Base-by-base conservation (phyloP, 371 early-diverging fungal species). In the Mortierella sp. region DNA sequence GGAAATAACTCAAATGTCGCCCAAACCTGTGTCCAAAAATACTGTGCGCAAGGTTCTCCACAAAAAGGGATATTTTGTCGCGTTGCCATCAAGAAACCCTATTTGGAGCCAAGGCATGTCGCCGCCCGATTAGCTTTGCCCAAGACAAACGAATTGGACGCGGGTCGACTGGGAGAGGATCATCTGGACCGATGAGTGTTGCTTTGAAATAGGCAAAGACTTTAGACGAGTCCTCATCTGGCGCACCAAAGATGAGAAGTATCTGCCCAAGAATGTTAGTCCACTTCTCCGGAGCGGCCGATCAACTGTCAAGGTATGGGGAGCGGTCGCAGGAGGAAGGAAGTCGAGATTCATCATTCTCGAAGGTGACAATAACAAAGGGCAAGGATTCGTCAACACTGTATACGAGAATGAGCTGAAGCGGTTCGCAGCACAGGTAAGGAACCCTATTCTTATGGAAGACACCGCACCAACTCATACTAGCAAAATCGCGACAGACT, bases 171-270 rank as follows among this genome's bases (percentile, higher is more conserved):
- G 64, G 64, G 53, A 64, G 23, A 64, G 37, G 22, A 26, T 35
- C n/a, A 22, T 53, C 22, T 64, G 64, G 35, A 64, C 35, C 51
- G 64, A 63, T 34, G 53, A 63, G 53, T 63, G 51, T 47, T n/a
- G 63, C 53, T 63, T 63, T 51, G 53, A 53, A 63, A 63, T 63
- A 47, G 53, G 64, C 37, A 64, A 64, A 54, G 42, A 26, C 28
- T 55, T 37, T 19, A 22, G 40, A 54, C 51, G 28, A 15, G 55
- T 37, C 64, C 15, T 4, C 19, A 8, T 64, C 22, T 64, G 54
- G 64, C 55, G 64, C 32, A 64, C 26, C 23, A 54, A 64, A 19
- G 42, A 64, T 17, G 64, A 64, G 29, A 64, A 54, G 55, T 54
- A 64, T 64, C 55, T 26, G 32, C 37, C 15, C 32, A 23, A 64